These are phyloP conservation scores for Erythrobasidium hasegawianum DNA, from an alignment of 1,284 basidiomycete species.

Conservation along the genomic window DNA sequence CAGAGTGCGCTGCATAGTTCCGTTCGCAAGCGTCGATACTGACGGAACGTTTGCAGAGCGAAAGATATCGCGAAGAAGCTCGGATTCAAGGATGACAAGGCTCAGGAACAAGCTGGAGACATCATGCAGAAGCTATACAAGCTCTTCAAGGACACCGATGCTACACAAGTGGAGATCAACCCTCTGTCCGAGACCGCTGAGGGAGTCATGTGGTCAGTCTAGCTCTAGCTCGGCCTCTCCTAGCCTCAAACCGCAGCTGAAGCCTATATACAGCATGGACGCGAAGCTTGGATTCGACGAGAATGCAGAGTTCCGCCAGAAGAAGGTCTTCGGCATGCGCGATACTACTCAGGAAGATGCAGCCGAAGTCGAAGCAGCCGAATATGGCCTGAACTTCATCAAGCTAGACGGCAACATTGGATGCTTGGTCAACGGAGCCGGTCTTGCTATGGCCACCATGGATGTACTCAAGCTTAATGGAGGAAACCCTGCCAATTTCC, in stretches of 20 bases:
- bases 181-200: slow-evolving; percentile 93
- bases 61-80: slow-evolving; percentile 75
- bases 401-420: slow-evolving; percentile 98
- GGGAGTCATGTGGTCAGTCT: slow-evolving; percentile 83
- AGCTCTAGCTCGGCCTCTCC: slow-evolving; percentile 10
- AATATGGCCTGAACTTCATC: slow-evolving; percentile 94
- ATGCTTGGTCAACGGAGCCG: slow-evolving; percentile 97
- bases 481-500: slow-evolving; percentile 95
- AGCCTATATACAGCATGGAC: slow-evolving; percentile 72
- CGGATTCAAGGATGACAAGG: slow-evolving; percentile 72
- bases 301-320: slow-evolving; percentile 96
- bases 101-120: slow-evolving; percentile 79
- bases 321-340: slow-evolving; percentile 82
- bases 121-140: slow-evolving; percentile 93
- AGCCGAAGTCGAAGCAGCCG: slow-evolving; percentile 72
- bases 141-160: slow-evolving; percentile 98
- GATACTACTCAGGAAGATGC: slow-evolving; percentile 94
- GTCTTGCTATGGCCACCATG: slow-evolving; percentile 99
- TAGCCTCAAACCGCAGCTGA: neutral
- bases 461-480: slow-evolving; percentile 94
- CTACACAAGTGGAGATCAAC: slow-evolving; percentile 99
- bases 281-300: slow-evolving; percentile 99
- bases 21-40: neutral
- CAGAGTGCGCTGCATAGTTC: slow-evolving; percentile 49
- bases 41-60: slow-evolving; percentile 9